Evolutionary conservation across 495 filamentous ascomycete species (phyloP), one percentile per base, ranked within the genome.

Genomic region (Durotheca rogersii): DNA sequence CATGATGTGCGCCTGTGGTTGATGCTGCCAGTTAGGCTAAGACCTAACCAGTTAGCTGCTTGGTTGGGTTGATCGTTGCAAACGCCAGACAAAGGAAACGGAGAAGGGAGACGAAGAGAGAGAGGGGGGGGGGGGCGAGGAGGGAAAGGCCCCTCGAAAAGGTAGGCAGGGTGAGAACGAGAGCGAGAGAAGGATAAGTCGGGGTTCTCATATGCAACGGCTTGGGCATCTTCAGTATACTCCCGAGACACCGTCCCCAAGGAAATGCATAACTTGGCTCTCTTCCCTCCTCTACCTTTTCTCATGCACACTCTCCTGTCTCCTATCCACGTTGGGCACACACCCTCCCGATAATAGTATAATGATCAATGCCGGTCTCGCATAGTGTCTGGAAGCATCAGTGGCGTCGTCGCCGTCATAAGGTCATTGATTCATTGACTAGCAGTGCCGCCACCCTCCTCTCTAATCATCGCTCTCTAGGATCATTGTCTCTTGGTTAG

Each of bases 231-330:
- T 45, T 53, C 53, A 60, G 68, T 62, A 52, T 64, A 70, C 58
- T 73, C 71, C 71, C 71, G 71, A 72, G 67, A 72, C 71, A 71
- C 31, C 32, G 42, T 37, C 41, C 56, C 38, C 47, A 60, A 52
- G 51, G 40, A 54, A 51, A 46, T 19, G 32, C 38, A 39, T 48
- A 39, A 10, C 6, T n/a, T 38, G 37, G 34, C 32, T 51, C 12
- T 23, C 21, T 32, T 23, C 10, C 16, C 51, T 51, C n/a, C 36
- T 48, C 27, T 41, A 43, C 20, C 9, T 23, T 27, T n/a, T 47
- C 41, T 25, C 23, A 41, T 35, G 37, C 11, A 16, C 14, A 40
- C 30, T 15, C 10, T 18, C 20, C 41, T 42, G 38, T 23, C 9
- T 14, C 39, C 29, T 53, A 34, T 41, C 35, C 41, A 25, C 17